phyloP scores from a whole-genome alignment of 371 early-diverging fungal genomes.

The Mortierella sp. region DNA sequence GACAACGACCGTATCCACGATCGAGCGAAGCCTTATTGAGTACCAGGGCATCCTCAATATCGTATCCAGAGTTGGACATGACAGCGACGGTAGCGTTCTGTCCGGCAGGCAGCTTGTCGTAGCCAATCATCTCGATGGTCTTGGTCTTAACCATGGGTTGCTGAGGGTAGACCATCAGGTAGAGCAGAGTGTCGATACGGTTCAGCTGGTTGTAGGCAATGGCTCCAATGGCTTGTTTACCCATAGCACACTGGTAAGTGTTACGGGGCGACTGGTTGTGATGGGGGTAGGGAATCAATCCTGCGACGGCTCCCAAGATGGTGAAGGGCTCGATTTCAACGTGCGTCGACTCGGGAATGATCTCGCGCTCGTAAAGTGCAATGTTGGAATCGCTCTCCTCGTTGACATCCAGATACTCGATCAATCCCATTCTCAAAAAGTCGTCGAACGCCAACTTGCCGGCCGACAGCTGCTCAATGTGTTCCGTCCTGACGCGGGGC shows the following conservation, averaged over 20 bases:
- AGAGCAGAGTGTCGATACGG: conserved; percentile 97
- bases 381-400: conserved; percentile 98
- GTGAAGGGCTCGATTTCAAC: conserved; percentile 99
- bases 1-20: conserved; percentile 99
- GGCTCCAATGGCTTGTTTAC: conserved; percentile 99
- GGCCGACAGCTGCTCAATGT: conserved; percentile 75
- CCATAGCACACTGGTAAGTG: conserved; percentile 99
- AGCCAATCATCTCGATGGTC: conserved; percentile 98
- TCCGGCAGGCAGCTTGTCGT: conserved; percentile 98
- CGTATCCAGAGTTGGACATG: conserved; percentile 99
- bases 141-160: conserved; percentile 99
- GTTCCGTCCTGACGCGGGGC: conserved; percentile 79
- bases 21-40: conserved; percentile 98
- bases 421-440: conserved; percentile 92
- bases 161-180: conserved; percentile 98
- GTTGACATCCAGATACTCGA: conserved; percentile 99
- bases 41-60: conserved; percentile 99
- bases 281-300: conserved; percentile 99
- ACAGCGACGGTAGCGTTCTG: conserved; percentile 99
- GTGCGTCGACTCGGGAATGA: conserved; percentile 93
- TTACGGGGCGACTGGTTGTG: conserved; percentile 99
- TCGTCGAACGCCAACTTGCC: conserved; percentile 89
- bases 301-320: conserved; percentile 98
- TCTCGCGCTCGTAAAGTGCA: conserved; percentile 91
- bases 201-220: conserved; percentile 97